Evolutionary conservation across 2,329 filamentous ascomycete genomes (phyloP).

Genomic region (Echinosphaeria canescens): DNA sequence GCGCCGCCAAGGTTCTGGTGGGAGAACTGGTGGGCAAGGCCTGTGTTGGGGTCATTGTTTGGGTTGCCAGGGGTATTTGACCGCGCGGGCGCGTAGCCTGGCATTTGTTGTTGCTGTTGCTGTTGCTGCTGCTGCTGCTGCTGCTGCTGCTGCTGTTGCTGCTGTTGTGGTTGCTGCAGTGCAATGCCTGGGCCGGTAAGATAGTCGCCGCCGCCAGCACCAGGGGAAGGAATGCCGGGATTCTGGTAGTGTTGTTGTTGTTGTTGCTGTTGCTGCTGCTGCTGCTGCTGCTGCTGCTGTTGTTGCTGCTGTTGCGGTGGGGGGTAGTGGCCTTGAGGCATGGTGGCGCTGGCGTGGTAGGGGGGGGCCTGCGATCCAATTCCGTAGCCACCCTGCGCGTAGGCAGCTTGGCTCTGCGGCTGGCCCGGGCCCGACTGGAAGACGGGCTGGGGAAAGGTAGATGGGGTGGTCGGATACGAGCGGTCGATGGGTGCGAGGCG

Average conservation of each 20-base stretch:
- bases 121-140: too few species aligned
- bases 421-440: conserved; percentile 22
- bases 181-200: conserved; percentile 5
- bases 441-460: conserved; percentile 88
- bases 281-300: too few species aligned
- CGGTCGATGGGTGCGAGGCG: conserved; percentile 41
- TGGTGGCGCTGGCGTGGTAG: conserved; percentile 39
- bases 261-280: too few species aligned
- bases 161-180: too few species aligned
- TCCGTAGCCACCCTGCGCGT: conserved; percentile 20
- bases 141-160: too few species aligned
- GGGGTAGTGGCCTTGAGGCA: too few species aligned
- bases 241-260: too few species aligned
- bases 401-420: conserved; percentile 21
- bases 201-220: conserved; percentile 9
- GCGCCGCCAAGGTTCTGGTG: conserved; percentile 77
- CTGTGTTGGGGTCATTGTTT: conserved; percentile 69
- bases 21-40: conserved; percentile 86
- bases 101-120: too few species aligned
- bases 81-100: conserved; percentile 20
- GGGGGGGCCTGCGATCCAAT: conserved; percentile 16
- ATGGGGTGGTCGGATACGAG: conserved; percentile 72
- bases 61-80: conserved; percentile 35
- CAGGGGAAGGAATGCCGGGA: conserved; percentile 23
- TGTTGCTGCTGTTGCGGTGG: too few species aligned